phyloP scores from a whole-genome alignment of 208 protist genomes.

The Wallacemonas collosoma region DNA sequence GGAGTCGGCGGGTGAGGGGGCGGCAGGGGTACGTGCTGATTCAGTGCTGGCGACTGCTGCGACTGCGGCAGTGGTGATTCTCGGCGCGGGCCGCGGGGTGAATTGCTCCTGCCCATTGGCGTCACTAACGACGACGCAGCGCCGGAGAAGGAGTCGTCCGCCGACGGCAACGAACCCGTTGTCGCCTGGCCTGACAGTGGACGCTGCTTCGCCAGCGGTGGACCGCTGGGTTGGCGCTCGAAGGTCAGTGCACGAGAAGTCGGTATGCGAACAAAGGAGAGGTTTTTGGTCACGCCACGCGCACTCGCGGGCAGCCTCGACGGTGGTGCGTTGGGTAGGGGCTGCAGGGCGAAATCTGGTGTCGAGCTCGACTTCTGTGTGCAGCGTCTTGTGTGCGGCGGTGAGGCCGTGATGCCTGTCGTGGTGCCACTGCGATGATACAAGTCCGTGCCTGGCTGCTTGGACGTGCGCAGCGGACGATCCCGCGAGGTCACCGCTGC shows the following conservation, averaged over 20 bases:
- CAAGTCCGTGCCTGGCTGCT: too few species aligned
- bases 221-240: constrained; percentile 8
- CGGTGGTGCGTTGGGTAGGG: background rate
- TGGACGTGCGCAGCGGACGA: background rate
- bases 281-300: constrained; percentile 13
- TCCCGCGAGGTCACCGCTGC: background rate
- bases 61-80: too few species aligned
- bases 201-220: constrained; percentile 7
- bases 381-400: background rate
- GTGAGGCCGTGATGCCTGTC: background rate
- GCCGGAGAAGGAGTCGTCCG: background rate
- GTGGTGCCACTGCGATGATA: too few species aligned
- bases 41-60: background rate
- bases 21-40: background rate
- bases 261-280: constrained; percentile 6
- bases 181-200: constrained; percentile 7
- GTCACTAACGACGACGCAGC: too few species aligned
- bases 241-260: constrained; percentile 3
- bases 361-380: background rate
- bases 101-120: too few species aligned
- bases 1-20: background rate
- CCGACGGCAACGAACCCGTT: constrained; percentile 8
- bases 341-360: background rate
- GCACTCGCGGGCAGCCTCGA: constrained; percentile 10
- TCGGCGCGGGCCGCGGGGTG: too few species aligned